A percentile compares a stretch with the other conserved stretches of the same genome.
These are phyloP conservation scores for Zelopaecilomyces penicillatus DNA, from an alignment of 2,329 filamentous ascomycete species.

Conservation along the genomic window DNA sequence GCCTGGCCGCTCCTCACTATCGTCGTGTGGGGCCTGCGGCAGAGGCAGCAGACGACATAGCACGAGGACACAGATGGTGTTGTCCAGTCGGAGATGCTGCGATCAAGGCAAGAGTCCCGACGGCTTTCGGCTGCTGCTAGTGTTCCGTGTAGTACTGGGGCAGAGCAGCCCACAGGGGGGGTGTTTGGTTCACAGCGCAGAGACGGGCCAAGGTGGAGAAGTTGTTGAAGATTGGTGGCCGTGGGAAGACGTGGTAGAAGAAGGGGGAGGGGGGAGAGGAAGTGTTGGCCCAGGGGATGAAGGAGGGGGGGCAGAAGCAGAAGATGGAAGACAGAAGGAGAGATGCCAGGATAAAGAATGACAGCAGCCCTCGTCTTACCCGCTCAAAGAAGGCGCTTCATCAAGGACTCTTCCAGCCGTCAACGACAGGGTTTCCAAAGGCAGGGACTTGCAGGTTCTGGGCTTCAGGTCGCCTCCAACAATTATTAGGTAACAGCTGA, in stretches of 20 bases:
- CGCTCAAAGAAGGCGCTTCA: neutral
- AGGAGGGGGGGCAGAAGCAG: no score
- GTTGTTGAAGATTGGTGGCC: no score
- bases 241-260: no score
- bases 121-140: neutral
- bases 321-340: neutral
- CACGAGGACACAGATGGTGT: slow-evolving; percentile 1
- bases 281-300: no score
- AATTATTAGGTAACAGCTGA: neutral
- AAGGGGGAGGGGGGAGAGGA: no score
- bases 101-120: slow-evolving; percentile 1
- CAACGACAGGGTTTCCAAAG: no score
- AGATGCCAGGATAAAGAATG: neutral
- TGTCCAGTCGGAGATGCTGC: neutral
- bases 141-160: neutral
- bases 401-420: no score
- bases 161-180: no score
- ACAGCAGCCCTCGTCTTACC: neutral
- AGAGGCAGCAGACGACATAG: neutral
- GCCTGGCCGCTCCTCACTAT: neutral
- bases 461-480: no score
- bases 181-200: no score
- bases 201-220: no score
- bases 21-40: neutral
- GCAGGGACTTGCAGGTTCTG: no score